These are phyloP conservation scores for Eleusine indica DNA, from an alignment of 176 grass and related monocot genomes.

Conservation along the genomic window DNA sequence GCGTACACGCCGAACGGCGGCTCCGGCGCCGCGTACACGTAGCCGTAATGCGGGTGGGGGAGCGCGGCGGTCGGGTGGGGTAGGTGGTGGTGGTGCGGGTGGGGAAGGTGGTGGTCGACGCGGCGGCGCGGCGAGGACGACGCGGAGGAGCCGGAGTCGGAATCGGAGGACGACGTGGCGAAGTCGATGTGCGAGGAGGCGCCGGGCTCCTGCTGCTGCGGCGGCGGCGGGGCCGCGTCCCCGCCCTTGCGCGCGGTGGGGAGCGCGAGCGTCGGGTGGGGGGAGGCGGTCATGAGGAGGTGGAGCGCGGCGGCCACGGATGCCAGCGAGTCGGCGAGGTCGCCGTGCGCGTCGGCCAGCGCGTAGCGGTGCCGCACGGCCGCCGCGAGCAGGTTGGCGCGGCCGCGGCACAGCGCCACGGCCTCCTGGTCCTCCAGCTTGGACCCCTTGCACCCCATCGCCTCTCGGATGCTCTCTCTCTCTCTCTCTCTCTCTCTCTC, in stretches of 20 bases:
- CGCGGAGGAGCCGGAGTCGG: slow-evolving; percentile 48
- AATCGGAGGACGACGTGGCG: slow-evolving; percentile 45
- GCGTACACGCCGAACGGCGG: slow-evolving; percentile 43
- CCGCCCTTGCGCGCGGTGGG: slow-evolving; percentile 23
- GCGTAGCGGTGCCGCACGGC: slow-evolving; percentile 75
- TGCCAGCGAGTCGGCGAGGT: slow-evolving; percentile 56
- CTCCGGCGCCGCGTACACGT: slow-evolving; percentile 36
- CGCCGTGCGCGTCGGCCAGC: slow-evolving; percentile 68
- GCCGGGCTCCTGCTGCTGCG: neutral
- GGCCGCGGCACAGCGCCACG: slow-evolving; percentile 73
- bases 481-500: no score
- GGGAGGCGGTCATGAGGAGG: slow-evolving; percentile 43
- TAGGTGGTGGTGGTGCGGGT: neutral
- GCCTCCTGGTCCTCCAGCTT: slow-evolving; percentile 89
- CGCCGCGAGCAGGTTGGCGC: slow-evolving; percentile 69
- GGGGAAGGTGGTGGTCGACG: neutral
- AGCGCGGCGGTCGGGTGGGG: neutral
- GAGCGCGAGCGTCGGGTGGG: neutral
- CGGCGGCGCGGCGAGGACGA: slow-evolving; percentile 38
- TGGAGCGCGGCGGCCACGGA: slow-evolving; percentile 69
- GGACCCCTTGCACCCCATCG: slow-evolving; percentile 89
- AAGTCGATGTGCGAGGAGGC: slow-evolving; percentile 56
- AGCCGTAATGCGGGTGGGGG: slow-evolving; percentile 37
- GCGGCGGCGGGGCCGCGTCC: neutral
- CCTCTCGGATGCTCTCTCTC: neutral